phyloP scores from a whole-genome alignment of 495 filamentous ascomycete species.

The Penicillium longicatenatum region DNA sequence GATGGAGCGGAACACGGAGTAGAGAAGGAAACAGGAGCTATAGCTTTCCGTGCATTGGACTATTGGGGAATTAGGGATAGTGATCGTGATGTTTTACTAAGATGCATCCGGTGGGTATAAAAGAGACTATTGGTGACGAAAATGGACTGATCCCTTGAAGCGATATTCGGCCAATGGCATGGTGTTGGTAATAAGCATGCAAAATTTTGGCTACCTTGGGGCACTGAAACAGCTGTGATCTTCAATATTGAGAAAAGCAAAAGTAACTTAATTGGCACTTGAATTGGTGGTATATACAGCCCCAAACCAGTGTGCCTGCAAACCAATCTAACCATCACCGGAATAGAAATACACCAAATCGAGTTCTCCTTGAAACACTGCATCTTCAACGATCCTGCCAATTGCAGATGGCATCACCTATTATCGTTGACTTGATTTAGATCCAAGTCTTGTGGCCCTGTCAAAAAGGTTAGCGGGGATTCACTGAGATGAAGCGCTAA shows the following conservation, averaged over 20 bases:
- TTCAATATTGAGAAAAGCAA: background rate
- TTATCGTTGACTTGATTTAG: constrained; percentile 59
- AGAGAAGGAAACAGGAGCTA: constrained; percentile 7
- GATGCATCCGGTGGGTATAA: background rate
- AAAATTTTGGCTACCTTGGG: background rate
- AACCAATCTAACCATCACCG: constrained; percentile 34
- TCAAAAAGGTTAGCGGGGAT: constrained; percentile 29
- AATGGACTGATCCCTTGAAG: background rate
- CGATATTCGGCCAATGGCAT: background rate
- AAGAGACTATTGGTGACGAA: background rate
- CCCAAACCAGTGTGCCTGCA: constrained; percentile 33
- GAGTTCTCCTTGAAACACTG: constrained; percentile 13
- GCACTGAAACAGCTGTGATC: background rate
- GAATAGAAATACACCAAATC: constrained; percentile 48
- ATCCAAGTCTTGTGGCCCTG: constrained; percentile 84
- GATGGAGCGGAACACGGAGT: constrained; percentile 2
- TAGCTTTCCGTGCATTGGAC: constrained; percentile 13
- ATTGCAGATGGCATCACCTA: constrained; percentile 40
- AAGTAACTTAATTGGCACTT: constrained; percentile 33
- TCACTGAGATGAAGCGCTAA: background rate
- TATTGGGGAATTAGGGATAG: background rate
- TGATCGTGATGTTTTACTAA: background rate
- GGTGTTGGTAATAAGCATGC: background rate
- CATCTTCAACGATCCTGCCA: constrained; percentile 12
- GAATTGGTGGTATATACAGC: constrained; percentile 50